Evolutionary conservation across 2,329 filamentous ascomycete species (phyloP), one percentile per base, ranked within the genome.

Genomic region (Penicillium italicum): DNA sequence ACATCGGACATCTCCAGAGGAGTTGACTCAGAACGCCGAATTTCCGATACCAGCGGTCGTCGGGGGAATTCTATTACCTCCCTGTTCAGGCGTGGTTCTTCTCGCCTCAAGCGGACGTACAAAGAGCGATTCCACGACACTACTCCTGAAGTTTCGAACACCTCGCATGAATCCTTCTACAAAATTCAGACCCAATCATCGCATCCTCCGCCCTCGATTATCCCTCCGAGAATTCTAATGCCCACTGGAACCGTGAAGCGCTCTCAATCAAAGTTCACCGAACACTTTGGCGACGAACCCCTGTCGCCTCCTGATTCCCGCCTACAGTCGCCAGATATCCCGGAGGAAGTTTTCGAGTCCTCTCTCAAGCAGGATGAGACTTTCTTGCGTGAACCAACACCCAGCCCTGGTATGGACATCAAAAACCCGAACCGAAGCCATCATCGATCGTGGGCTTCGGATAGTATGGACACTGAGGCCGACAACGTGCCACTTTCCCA

Each of bases 191-290:
- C 77, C 28, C 80, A 80, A 18, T 74, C 79, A 45, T 79, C 82
- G 53, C 71, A 70, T 12, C 62, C 70, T 18, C 54, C 55, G 5
- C 30, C 63, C 12, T 70, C 74, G 4, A 64, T 72, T 11, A 66
- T 73, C 31, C 69, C 73, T 14, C 70, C 73, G 7, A 72, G 73
- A 51, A 67, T 72, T 2, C 77, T 79, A 55, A 73, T 78, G 53
- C 76, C 77, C 43, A 80, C 81, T 20, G 80, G 78, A 37, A 78
- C 86, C 6, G 88, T 91, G 6, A 88, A 89, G 66, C 85, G 92
- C 53, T 94, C 91, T 4, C 87, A 90, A 73, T 97, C 92, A 36
- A 92, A 90, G 53, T 97, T 97, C 76, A 84, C 89, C 46, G 93
- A 97, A 76, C 91, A 97, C 67, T 80, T 97, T 12, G 92, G 91